Evolutionary conservation across 2,329 filamentous ascomycete genomes (phyloP).

Genomic region (Zasmidium cellare): DNA sequence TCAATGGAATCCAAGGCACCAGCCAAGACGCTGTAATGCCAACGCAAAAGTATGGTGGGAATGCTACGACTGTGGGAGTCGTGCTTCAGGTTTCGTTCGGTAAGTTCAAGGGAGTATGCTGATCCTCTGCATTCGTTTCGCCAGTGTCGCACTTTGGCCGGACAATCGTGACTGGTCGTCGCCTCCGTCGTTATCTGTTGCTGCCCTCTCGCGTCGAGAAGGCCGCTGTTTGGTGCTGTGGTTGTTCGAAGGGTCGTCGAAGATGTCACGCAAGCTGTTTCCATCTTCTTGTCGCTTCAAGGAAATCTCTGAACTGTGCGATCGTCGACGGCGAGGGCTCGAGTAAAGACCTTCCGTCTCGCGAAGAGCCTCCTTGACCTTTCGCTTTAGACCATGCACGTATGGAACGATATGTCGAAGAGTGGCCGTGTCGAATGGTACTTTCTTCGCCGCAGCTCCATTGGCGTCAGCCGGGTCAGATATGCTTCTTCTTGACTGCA

Average conservation of each 20-base stretch:
- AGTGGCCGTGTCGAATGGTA: slow-evolving; percentile 67
- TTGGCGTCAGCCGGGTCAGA: slow-evolving; percentile 30
- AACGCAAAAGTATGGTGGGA: not conserved
- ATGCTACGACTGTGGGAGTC: not conserved
- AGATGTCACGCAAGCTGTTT: slow-evolving; percentile 37
- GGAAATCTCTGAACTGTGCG: not conserved
- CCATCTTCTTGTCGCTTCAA: slow-evolving; percentile 26
- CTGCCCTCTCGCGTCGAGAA: slow-evolving; percentile 25
- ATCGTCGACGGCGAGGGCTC: slow-evolving; percentile 37
- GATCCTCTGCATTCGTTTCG: slow-evolving; percentile 20
- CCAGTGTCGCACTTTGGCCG: slow-evolving; percentile 15
- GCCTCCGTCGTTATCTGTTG: slow-evolving; percentile 29
- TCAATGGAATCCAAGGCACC: not conserved
- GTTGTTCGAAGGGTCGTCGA: slow-evolving; percentile 29
- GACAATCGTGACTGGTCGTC: slow-evolving; percentile 9
- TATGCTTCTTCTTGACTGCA: slow-evolving; percentile 44
- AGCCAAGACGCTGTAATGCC: not conserved
- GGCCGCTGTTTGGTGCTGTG: slow-evolving; percentile 20
- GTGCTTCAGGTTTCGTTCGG: not conserved
- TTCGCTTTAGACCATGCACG: slow-evolving; percentile 48
- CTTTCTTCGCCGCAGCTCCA: slow-evolving; percentile 47
- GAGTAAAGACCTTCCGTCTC: slow-evolving; percentile 50
- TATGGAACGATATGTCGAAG: slow-evolving; percentile 62
- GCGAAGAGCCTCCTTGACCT: slow-evolving; percentile 49
- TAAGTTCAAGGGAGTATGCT: slow-evolving; percentile 13